Evolutionary conservation across 116 monocot genomes (phyloP).

Genomic region (Trichopus zeylanicus): DNA sequence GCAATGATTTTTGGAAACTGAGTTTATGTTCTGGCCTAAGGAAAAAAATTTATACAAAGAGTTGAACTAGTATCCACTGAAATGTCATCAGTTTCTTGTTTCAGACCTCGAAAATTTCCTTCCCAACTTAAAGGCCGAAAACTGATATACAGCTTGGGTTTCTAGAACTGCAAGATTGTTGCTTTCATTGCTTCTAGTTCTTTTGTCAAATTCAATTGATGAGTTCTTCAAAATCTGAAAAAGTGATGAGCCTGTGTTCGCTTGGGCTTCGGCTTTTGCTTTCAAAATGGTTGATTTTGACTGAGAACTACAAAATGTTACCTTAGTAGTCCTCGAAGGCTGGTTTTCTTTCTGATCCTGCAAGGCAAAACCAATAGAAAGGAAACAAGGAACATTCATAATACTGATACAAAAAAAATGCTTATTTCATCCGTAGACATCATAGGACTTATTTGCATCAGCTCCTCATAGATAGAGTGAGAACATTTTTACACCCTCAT

Average conservation of each 20-base stretch:
- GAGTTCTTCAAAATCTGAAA: slow-evolving; percentile 60
- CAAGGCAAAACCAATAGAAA: neutral
- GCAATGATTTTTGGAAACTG: no score
- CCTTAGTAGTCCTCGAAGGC: slow-evolving; percentile 10
- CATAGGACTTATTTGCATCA: no score
- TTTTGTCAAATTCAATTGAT: slow-evolving; percentile 31
- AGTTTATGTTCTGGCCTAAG: no score
- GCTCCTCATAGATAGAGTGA: no score
- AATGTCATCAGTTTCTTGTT: slow-evolving; percentile 18
- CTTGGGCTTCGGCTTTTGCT: slow-evolving; percentile 12
- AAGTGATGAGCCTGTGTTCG: slow-evolving; percentile 37
- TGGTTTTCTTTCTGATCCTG: slow-evolving; percentile 35
- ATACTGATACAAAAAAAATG: neutral
- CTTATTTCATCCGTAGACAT: neutral
- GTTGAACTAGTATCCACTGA: no score
- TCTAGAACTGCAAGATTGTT: slow-evolving; percentile 17
- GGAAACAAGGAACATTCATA: neutral
- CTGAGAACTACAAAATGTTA: slow-evolving; percentile 31
- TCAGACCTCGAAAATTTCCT: slow-evolving; percentile 27
- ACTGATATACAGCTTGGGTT: slow-evolving; percentile 38
- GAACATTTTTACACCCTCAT: no score
- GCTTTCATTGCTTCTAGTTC: neutral
- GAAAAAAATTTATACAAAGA: no score
- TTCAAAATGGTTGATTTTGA: slow-evolving; percentile 18
- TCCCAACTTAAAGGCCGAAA: slow-evolving; percentile 56